phyloP scores from a whole-genome alignment of 352 stramenopile genomes.

The Phytopythium cucurbitacearum region DNA sequence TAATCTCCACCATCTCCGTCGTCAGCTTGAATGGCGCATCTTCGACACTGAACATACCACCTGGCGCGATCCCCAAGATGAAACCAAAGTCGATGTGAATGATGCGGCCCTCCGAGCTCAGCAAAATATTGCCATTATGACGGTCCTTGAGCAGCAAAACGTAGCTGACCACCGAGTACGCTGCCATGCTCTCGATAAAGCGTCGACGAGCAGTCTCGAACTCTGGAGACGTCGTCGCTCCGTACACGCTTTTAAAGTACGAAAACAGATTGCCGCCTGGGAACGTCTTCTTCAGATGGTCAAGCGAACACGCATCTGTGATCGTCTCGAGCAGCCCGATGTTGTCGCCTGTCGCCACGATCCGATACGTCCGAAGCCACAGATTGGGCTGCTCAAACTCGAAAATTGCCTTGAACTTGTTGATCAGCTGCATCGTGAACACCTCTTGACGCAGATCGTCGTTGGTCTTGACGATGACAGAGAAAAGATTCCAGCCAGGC shows the following conservation, averaged over 20 bases:
- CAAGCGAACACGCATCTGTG: constrained; percentile 94
- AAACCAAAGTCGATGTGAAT: constrained; percentile 99
- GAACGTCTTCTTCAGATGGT: constrained; percentile 95
- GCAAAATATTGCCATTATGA: constrained; percentile 99
- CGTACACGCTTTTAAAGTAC: constrained; percentile 86
- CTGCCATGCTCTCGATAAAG: constrained; percentile 94
- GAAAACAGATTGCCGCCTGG: constrained; percentile 77
- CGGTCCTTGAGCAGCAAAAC: constrained; percentile 97
- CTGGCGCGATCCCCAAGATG: constrained; percentile 96
- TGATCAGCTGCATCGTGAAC: constrained; percentile 97
- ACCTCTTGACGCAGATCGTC: constrained; percentile 97
- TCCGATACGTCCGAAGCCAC: constrained; percentile 94
- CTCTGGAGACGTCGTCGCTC: constrained; percentile 25
- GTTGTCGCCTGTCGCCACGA: constrained; percentile 91
- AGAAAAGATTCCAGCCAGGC: constrained; percentile 87
- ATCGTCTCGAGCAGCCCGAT: constrained; percentile 96
- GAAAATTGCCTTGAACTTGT: constrained; percentile 94
- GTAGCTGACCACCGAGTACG: constrained; percentile 97
- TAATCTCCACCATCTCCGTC: constrained; percentile 95
- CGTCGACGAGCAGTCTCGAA: constrained; percentile 83
- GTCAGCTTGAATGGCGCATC: constrained; percentile 99
- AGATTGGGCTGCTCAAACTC: constrained; percentile 88
- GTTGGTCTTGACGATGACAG: constrained; percentile 97
- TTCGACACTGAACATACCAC: constrained; percentile 96
- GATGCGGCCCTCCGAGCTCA: constrained; percentile 93